These are phyloP conservation scores for Penicillium bovifimosum DNA, from an alignment of 495 filamentous ascomycete species.

Conservation along the genomic window DNA sequence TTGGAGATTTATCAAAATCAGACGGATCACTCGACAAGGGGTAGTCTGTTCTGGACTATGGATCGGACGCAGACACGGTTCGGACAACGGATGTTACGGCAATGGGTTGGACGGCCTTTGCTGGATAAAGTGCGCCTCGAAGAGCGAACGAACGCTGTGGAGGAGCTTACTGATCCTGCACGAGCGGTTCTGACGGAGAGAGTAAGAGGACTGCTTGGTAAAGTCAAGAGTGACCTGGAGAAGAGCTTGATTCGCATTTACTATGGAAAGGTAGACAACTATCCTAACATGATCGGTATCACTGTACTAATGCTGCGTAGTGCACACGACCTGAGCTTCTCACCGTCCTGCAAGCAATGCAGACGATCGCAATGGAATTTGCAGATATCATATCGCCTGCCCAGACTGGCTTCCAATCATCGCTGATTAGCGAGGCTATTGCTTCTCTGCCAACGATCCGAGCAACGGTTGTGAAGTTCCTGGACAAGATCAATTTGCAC, in stretches of 20 bases:
- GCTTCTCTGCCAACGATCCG: constrained; percentile 70
- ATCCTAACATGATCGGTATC: not conserved
- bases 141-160: constrained; percentile 80
- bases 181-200: constrained; percentile 64
- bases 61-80: constrained; percentile 90
- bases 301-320: constrained; percentile 32
- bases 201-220: constrained; percentile 60
- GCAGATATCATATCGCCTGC: constrained; percentile 54
- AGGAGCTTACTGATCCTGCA: constrained; percentile 72
- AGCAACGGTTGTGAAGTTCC: constrained; percentile 60
- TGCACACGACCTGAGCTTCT: constrained; percentile 90
- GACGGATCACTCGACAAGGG: constrained; percentile 79
- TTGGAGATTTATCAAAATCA: constrained; percentile 95
- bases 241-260: constrained; percentile 92
- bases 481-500: constrained; percentile 80
- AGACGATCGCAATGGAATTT: constrained; percentile 72
- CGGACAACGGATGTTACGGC: constrained; percentile 79
- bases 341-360: constrained; percentile 75
- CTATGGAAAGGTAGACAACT: constrained; percentile 64
- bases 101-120: constrained; percentile 92
- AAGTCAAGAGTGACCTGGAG: constrained; percentile 78
- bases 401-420: constrained; percentile 70
- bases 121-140: constrained; percentile 73
- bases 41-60: constrained; percentile 92
- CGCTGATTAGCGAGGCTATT: constrained; percentile 66